Percentiles rank a stretch among this genome's conserved stretches.
Conservation (phyloP, 768 basidiomycete genomes). For the Boletus subparvulus region DNA sequence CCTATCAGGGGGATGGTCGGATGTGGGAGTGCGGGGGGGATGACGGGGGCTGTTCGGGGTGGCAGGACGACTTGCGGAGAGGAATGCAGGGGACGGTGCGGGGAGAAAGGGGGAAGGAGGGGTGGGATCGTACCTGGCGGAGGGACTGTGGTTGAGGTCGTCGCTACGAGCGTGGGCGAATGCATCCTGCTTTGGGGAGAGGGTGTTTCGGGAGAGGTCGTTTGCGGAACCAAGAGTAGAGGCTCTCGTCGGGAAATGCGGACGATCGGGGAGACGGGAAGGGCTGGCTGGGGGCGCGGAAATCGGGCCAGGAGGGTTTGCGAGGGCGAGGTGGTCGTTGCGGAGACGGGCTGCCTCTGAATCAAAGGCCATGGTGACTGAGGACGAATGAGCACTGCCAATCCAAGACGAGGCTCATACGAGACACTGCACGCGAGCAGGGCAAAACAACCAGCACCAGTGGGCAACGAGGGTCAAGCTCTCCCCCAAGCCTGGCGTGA, state of each 20-base stretch:
- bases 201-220: constrained; percentile 52
- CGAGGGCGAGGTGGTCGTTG: constrained; percentile 20
- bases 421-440: neutral
- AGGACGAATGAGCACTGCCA: neutral
- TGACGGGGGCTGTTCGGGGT: constrained; percentile 51
- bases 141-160: constrained; percentile 59
- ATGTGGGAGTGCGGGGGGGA: constrained; percentile 51
- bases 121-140: constrained; percentile 13
- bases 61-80: constrained; percentile 56
- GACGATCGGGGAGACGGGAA: constrained; percentile 49
- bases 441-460: neutral
- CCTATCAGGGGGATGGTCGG: constrained; percentile 51
- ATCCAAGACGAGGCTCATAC: neutral
- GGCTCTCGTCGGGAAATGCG: constrained; percentile 58
- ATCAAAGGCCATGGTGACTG: constrained; percentile 28
- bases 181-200: constrained; percentile 34
- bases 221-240: constrained; percentile 57
- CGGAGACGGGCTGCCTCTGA: constrained; percentile 30
- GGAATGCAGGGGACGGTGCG: constrained; percentile 46
- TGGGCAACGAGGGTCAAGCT: constrained; percentile 23
- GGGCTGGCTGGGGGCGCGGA: constrained; percentile 38
- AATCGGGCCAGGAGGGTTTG: constrained; percentile 24
- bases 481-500: constrained; percentile 21
- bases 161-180: constrained; percentile 59
- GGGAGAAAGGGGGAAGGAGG: constrained; percentile 34